These are phyloP conservation scores for Macrophomina tecta DNA, from an alignment of 2,329 filamentous ascomycete species.

Conservation along the genomic window DNA sequence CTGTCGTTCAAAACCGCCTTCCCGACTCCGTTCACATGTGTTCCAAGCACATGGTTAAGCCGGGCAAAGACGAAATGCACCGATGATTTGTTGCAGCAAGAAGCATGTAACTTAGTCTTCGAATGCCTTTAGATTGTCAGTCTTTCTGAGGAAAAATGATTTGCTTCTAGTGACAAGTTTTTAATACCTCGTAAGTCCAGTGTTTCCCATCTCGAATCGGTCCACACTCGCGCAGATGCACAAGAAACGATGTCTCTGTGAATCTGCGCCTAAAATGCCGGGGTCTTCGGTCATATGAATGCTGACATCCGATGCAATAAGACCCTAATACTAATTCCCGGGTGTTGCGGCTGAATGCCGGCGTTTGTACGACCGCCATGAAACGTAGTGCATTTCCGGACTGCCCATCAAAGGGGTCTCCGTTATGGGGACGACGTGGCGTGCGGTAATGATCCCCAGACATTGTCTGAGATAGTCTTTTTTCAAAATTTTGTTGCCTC, in stretches of 20 bases:
- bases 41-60: no score
- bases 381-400: conserved; percentile 30
- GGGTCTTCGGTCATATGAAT: not conserved
- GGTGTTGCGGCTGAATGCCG: conserved; percentile 27
- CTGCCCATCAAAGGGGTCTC: conserved; percentile 21
- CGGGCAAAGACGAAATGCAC: no score
- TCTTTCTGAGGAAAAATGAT: no score
- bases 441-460: no score
- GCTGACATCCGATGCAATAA: conserved; percentile 27
- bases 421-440: not conserved
- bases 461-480: not conserved
- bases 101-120: no score
- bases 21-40: no score
- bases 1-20: no score
- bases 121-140: no score
- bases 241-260: not conserved
- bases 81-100: no score
- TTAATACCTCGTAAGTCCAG: not conserved
- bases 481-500: not conserved
- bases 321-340: conserved; percentile 26
- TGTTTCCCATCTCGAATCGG: not conserved
- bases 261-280: conserved; percentile 3
- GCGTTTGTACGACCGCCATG: conserved; percentile 32
- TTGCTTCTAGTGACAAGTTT: no score
- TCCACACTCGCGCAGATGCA: not conserved